Evolutionary conservation across 129 eudicot genomes (phyloP).

Genomic region (Pseudognaphalium luteoalbum): DNA sequence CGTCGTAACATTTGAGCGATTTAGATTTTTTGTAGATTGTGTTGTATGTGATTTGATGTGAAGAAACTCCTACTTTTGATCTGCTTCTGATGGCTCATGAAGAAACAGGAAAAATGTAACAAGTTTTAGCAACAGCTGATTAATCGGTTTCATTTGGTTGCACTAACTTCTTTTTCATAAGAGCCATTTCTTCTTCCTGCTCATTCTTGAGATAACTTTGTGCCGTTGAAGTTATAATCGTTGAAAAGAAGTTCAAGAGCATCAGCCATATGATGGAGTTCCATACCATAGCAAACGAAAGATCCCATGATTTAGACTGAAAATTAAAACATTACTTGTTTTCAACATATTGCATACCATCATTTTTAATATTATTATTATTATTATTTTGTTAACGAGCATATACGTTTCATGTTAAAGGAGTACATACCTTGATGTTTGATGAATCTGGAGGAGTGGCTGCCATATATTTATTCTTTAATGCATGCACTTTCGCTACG

Average conservation of each 20-base stretch:
- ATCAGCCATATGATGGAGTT: slow-evolving; percentile 72
- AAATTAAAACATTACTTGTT: slow-evolving; percentile 33
- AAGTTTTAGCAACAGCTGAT: slow-evolving; percentile 14
- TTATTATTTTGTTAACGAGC: background rate
- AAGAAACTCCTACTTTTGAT: background rate
- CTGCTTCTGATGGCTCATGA: background rate
- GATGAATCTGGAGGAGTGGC: slow-evolving; percentile 44
- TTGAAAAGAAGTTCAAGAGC: slow-evolving; percentile 59
- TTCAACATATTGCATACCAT: background rate
- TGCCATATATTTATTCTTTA: slow-evolving; percentile 62
- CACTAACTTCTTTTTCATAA: slow-evolving; percentile 29
- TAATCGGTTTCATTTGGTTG: slow-evolving; percentile 18
- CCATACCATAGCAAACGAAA: slow-evolving; percentile 68
- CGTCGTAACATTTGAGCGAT: too few relatives aligned
- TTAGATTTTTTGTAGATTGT: too few relatives aligned
- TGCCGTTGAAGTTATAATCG: slow-evolving; percentile 73
- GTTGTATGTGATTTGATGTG: too few relatives aligned
- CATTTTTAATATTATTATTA: background rate
- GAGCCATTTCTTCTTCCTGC: slow-evolving; percentile 57
- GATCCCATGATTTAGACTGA: slow-evolving; percentile 59
- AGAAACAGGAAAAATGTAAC: background rate
- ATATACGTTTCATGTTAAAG: background rate
- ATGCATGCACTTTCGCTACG: slow-evolving; percentile 48
- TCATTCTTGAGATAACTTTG: slow-evolving; percentile 66
- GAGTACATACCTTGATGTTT: slow-evolving; percentile 39